These are phyloP conservation scores for Pisolithus tinctorius DNA, from an alignment of 768 basidiomycete genomes.

Conservation along the genomic window DNA sequence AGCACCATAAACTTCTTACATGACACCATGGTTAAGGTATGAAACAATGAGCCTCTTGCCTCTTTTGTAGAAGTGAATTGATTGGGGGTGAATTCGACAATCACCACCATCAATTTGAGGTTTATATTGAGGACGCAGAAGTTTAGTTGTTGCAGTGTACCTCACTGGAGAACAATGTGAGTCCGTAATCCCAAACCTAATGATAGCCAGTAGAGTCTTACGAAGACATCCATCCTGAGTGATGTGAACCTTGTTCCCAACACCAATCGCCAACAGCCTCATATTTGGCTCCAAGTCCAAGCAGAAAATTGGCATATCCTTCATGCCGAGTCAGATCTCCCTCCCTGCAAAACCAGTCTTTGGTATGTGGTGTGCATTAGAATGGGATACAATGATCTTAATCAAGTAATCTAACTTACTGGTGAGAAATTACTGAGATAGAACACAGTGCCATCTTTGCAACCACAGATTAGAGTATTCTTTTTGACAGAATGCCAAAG, in stretches of 20 bases:
- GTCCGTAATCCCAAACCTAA: background rate
- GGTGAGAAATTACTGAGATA: background rate
- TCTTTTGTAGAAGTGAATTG: background rate
- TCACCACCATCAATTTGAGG: background rate
- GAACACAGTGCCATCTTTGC: background rate
- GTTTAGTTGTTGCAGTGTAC: background rate
- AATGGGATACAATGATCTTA: background rate
- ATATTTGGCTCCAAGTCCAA: background rate
- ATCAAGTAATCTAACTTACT: background rate
- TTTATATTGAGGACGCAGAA: background rate
- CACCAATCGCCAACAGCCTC: background rate
- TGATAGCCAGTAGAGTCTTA: background rate
- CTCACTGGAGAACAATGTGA: background rate
- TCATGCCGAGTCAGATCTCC: background rate
- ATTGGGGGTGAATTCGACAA: background rate
- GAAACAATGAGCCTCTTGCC: background rate
- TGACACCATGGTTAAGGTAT: slow-evolving; percentile 1
- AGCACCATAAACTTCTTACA: background rate
- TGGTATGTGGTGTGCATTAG: background rate
- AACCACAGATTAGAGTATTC: background rate
- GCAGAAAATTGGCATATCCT: background rate
- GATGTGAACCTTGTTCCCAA: background rate
- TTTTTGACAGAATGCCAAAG: background rate
- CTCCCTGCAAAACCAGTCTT: background rate
- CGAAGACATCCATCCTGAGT: background rate